Evolutionary conservation across 2,329 filamentous ascomycete genomes (phyloP).

Genomic region (Dothideomycetes sp.): DNA sequence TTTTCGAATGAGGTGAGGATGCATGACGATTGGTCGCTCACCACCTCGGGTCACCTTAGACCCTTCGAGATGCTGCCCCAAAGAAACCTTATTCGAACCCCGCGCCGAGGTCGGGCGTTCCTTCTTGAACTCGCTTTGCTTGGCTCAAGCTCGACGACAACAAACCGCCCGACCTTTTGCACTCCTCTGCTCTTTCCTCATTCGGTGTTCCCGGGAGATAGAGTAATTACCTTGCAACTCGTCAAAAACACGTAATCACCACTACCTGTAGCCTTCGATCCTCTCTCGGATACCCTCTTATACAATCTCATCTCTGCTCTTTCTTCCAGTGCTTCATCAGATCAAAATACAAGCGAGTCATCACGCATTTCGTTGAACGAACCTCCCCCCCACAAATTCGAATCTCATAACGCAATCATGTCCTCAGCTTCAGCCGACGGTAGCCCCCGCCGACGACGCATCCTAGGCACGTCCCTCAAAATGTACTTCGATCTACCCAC

Average conservation of each 20-base stretch:
- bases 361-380: constrained; percentile 9
- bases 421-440: constrained; percentile 13
- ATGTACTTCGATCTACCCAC: constrained; percentile 67
- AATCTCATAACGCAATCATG: no score
- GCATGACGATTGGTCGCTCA: constrained; percentile 8
- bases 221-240: no score
- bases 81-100: no score
- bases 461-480: constrained; percentile 67
- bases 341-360: background rate
- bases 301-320: background rate
- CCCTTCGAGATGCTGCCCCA: no score
- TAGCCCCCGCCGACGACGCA: constrained; percentile 41
- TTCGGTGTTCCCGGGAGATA: background rate
- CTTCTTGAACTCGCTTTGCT: no score
- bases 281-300: background rate
- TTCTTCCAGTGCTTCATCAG: background rate
- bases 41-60: no score
- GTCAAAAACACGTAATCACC: background rate
- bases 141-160: no score
- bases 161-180: background rate
- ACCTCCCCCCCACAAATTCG: constrained; percentile 1
- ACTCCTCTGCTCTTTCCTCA: background rate
- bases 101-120: no score
- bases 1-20: constrained; percentile 12
- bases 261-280: background rate